Percentiles rank a stretch among this genome's conserved stretches.
These are phyloP conservation scores for Stereocaulon alpinum DNA, from an alignment of 495 filamentous ascomycete species.

Conservation along the genomic window DNA sequence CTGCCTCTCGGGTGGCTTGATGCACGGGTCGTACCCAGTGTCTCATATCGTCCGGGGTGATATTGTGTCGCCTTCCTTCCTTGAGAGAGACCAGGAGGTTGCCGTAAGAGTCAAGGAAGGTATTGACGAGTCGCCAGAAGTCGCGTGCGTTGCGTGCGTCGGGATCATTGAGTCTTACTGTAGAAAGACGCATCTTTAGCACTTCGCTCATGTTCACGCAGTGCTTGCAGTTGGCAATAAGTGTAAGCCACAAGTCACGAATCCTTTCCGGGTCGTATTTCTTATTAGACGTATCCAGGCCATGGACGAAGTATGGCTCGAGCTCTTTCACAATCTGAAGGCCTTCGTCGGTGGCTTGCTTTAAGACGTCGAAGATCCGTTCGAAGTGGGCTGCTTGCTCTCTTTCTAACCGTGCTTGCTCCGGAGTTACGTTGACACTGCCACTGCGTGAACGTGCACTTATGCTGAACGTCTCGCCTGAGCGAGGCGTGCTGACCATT, in stretches of 20 bases:
- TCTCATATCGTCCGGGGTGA: conserved; percentile 58
- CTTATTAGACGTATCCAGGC: conserved; percentile 37
- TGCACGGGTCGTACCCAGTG: conserved; percentile 66
- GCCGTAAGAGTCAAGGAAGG: conserved; percentile 66
- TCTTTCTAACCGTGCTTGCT: conserved; percentile 14
- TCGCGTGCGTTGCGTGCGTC: conserved; percentile 59
- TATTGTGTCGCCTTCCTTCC: conserved; percentile 51
- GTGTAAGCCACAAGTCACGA: conserved; percentile 54
- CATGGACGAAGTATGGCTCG: conserved; percentile 48
- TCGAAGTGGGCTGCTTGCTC: conserved; percentile 45
- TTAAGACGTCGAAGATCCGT: conserved; percentile 62
- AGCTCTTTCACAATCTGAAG: conserved; percentile 56
- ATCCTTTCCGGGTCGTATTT: conserved; percentile 40
- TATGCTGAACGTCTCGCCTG: conserved; percentile 61
- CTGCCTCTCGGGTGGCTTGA: conserved; percentile 62
- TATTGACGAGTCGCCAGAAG: conserved; percentile 75
- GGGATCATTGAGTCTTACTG: conserved; percentile 75
- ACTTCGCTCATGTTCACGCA: conserved; percentile 55
- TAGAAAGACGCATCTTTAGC: conserved; percentile 59
- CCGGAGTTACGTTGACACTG: conserved; percentile 27
- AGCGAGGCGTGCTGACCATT: conserved; percentile 57
- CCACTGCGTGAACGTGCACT: conserved; percentile 24
- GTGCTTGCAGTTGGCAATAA: conserved; percentile 54
- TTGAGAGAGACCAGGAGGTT: conserved; percentile 63
- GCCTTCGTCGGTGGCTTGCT: conserved; percentile 54